phyloP scores from a whole-genome alignment of 2,329 filamentous ascomycete genomes.

The Phoma sp. region DNA sequence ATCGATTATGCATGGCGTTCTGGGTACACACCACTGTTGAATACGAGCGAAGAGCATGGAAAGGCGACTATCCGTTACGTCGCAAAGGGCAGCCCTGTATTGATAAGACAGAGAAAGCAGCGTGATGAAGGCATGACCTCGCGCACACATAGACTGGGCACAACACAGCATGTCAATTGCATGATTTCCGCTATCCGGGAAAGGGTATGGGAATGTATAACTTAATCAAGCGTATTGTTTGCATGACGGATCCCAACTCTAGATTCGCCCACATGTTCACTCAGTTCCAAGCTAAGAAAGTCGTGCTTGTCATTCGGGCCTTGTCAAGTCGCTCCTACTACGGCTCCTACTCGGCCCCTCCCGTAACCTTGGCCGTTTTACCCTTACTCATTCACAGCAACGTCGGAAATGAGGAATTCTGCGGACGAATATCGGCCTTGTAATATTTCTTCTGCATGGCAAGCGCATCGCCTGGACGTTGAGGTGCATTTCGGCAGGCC shows the following conservation, averaged over 20 bases:
- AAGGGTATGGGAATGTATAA: background rate
- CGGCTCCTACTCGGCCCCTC: constrained; percentile 14
- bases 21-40: constrained; percentile 22
- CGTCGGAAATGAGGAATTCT: constrained; percentile 7
- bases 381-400: constrained; percentile 2
- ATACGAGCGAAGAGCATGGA: constrained; percentile 8
- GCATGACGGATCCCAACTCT: background rate
- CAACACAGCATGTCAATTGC: background rate
- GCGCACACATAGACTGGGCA: constrained; percentile 3
- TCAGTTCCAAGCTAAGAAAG: too few species aligned
- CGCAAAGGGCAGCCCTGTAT: background rate
- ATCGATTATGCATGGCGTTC: constrained; percentile 37
- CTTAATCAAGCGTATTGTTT: constrained; percentile 1
- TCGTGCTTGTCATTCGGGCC: background rate
- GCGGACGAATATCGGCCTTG: background rate
- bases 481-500: background rate
- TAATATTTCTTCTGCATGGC: background rate
- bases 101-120: constrained; percentile 2
- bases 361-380: constrained; percentile 12
- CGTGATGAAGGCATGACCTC: background rate
- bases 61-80: constrained; percentile 2
- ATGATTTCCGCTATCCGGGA: background rate
- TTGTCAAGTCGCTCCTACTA: constrained; percentile 1
- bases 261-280: too few species aligned
- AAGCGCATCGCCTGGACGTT: background rate